These are phyloP conservation scores for Rhodotorula graminis DNA, from an alignment of 768 basidiomycete species.

Conservation along the genomic window DNA sequence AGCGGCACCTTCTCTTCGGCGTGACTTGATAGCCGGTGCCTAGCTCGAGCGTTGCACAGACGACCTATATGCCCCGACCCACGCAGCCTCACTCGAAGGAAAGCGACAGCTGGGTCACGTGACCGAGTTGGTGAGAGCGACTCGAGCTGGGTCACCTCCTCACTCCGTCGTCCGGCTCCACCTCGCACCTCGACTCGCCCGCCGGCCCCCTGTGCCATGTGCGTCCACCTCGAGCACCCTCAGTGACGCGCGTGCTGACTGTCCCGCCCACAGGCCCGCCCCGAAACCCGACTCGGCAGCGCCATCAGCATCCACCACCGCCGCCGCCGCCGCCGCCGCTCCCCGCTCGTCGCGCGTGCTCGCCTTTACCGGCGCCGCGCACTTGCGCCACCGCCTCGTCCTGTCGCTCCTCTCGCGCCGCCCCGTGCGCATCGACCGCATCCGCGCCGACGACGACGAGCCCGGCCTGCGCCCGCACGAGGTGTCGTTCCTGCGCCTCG, in stretches of 20 bases:
- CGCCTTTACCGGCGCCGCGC: constrained; percentile 61
- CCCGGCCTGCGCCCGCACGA: constrained; percentile 94
- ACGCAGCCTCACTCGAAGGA: no score
- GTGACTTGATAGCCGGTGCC: no score
- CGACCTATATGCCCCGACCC: no score
- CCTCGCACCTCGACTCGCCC: not conserved
- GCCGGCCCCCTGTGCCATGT: not conserved
- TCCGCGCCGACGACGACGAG: constrained; percentile 85
- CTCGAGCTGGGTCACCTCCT: not conserved
- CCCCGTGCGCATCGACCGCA: constrained; percentile 74
- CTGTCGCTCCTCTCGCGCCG: constrained; percentile 87
- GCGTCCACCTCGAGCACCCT: not conserved
- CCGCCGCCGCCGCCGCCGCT: not conserved
- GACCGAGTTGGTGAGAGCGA: no score
- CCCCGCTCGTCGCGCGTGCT: constrained; percentile 39
- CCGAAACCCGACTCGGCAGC: not conserved
- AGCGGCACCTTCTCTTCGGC: no score
- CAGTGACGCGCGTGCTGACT: not conserved
- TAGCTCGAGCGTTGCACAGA: no score
- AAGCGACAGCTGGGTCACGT: no score
- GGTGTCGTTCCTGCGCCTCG: constrained; percentile 74
- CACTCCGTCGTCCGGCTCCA: not conserved
- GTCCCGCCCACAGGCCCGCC: not conserved
- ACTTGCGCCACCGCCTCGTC: constrained; percentile 76
- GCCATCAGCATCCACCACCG: no score